These are phyloP conservation scores for Rhododendron simsii DNA, from an alignment of 148 eudicot species.

Conservation along the genomic window DNA sequence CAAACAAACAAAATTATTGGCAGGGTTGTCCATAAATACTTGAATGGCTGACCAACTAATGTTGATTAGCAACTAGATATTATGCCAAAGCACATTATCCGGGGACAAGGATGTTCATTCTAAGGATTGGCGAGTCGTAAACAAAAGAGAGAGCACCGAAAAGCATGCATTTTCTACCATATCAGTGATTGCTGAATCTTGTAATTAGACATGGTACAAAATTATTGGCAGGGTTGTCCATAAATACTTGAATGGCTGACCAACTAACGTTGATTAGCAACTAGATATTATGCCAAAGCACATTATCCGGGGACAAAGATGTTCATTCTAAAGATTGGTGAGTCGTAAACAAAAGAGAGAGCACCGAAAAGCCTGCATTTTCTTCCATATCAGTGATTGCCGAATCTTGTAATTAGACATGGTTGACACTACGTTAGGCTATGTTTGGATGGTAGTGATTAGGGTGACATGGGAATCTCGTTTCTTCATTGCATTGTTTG, in stretches of 20 bases:
- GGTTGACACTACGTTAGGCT: neutral
- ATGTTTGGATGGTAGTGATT: neutral
- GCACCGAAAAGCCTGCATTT: neutral
- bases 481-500: neutral
- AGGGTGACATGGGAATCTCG: neutral
- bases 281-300: neutral
- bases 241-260: neutral
- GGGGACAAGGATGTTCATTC: neutral
- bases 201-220: neutral
- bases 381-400: neutral
- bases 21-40: neutral
- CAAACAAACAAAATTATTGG: neutral
- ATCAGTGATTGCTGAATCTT: neutral
- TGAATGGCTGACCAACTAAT: neutral
- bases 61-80: neutral
- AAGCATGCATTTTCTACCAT: neutral
- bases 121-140: neutral
- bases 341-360: neutral
- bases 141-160: neutral
- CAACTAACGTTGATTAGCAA: neutral
- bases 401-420: neutral
- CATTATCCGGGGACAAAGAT: neutral
- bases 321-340: neutral
- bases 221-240: neutral
- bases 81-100: neutral